A percentile compares a stretch with the other conserved stretches of the same genome.
Conservation (phyloP, 2,329 filamentous ascomycete species). For the Alternaria sp. region DNA sequence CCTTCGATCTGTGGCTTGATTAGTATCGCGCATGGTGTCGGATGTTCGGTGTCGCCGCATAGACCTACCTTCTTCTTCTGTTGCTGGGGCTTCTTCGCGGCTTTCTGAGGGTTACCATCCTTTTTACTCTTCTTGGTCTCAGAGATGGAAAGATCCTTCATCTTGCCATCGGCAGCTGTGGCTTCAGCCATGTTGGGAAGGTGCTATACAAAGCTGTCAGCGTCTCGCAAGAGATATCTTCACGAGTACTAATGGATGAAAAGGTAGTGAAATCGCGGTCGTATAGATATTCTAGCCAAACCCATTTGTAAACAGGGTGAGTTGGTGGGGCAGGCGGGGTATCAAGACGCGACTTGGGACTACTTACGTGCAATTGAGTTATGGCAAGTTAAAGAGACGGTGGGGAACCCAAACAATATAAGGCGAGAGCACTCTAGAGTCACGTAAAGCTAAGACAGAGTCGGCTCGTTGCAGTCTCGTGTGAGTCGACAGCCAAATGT, state of each 20-base stretch:
- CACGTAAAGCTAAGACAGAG: slow-evolving; percentile 6
- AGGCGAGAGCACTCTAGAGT: slow-evolving; percentile 12
- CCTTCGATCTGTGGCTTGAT: slow-evolving; percentile 58
- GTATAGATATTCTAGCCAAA: not conserved
- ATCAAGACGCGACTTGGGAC: slow-evolving; percentile 10
- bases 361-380: slow-evolving; percentile 7
- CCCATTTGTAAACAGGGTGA: not conserved
- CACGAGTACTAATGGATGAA: not conserved
- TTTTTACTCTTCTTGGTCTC: slow-evolving; percentile 49
- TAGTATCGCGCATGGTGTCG: slow-evolving; percentile 13
- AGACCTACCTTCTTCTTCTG: slow-evolving; percentile 56
- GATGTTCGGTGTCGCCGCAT: not conserved
- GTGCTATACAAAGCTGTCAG: slow-evolving; percentile 13
- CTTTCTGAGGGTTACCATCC: slow-evolving; percentile 39
- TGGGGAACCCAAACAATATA: not conserved
- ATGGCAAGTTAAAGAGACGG: not conserved
- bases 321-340: slow-evolving; percentile 44
- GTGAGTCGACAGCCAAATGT: slow-evolving; percentile 31
- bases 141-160: slow-evolving; percentile 53
- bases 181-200: slow-evolving; percentile 41
- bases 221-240: not conserved
- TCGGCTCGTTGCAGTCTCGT: slow-evolving; percentile 30
- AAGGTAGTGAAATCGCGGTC: not conserved
- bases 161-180: slow-evolving; percentile 48
- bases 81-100: slow-evolving; percentile 51